A percentile compares a stretch with the other conserved stretches of the same genome.
Conservation (phyloP, 1,284 basidiomycete genomes). For the Leccinum pachyderme region DNA sequence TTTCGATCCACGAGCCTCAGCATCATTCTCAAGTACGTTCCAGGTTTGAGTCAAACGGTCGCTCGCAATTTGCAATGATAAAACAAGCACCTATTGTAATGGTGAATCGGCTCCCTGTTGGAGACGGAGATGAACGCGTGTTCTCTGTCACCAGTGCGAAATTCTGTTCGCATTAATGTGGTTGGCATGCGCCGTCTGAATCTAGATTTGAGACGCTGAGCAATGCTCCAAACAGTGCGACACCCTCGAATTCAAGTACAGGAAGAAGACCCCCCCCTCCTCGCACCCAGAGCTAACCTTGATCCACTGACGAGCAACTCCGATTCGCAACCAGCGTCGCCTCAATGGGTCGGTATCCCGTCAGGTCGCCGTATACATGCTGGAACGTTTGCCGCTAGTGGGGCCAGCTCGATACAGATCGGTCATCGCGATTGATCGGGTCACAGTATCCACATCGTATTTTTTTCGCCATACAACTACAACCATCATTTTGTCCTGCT, state of each 20-base stretch:
- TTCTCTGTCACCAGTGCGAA: slow-evolving; percentile 10
- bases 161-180: slow-evolving; percentile 6
- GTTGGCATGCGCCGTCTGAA: slow-evolving; percentile 22
- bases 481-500: slow-evolving; percentile 9
- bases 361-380: slow-evolving; percentile 24
- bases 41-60: slow-evolving; percentile 2
- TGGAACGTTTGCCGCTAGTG: neutral
- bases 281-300: slow-evolving; percentile 35
- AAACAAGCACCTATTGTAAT: neutral
- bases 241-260: slow-evolving; percentile 3
- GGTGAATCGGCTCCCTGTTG: slow-evolving; percentile 15
- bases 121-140: slow-evolving; percentile 30
- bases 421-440: slow-evolving; percentile 2
- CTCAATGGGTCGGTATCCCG: slow-evolving; percentile 13
- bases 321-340: slow-evolving; percentile 6
- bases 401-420: neutral
- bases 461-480: slow-evolving; percentile 8
- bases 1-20: slow-evolving; percentile 27
- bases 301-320: slow-evolving; percentile 23
- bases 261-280: slow-evolving; percentile 5
- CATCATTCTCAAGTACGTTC: slow-evolving; percentile 5
- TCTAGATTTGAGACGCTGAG: slow-evolving; percentile 3
- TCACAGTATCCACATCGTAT: slow-evolving; percentile 12
- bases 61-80: slow-evolving; percentile 22
- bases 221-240: slow-evolving; percentile 9